phyloP scores from a whole-genome alignment of 1,139 yeast genomes.

The Pneumocystis murina region DNA sequence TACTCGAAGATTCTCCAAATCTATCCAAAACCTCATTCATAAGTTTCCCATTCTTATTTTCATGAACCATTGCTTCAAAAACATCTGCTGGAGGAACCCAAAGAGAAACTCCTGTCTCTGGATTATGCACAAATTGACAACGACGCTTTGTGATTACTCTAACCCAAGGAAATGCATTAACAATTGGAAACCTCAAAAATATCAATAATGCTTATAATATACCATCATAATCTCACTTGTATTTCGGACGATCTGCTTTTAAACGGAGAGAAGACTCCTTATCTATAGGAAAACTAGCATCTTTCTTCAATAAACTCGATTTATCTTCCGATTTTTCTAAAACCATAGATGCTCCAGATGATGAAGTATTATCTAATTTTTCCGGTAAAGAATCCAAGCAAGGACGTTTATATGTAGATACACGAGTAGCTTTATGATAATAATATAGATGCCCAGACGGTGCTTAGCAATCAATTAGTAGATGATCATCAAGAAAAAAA shows the following conservation, averaged over 20 bases:
- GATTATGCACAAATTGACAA: slow-evolving; percentile 31
- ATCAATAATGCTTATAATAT: slow-evolving; percentile 9
- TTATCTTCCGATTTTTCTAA: background rate
- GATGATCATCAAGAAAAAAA: background rate
- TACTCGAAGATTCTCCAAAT: background rate
- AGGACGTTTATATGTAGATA: slow-evolving; percentile 22
- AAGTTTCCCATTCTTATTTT: background rate
- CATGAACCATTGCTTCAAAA: slow-evolving; percentile 18
- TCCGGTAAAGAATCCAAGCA: too few species aligned
- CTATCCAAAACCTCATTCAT: background rate
- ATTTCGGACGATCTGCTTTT: slow-evolving; percentile 14
- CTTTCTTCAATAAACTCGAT: slow-evolving; percentile 8
- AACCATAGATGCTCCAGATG: too few species aligned
- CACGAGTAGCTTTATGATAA: slow-evolving; percentile 20
- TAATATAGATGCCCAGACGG: slow-evolving; percentile 25
- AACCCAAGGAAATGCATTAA: slow-evolving; percentile 25
- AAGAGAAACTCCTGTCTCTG: slow-evolving; percentile 21
- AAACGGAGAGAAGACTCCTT: background rate
- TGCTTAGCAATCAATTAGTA: slow-evolving; percentile 16
- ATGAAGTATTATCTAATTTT: too few species aligned
- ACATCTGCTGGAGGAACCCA: slow-evolving; percentile 30
- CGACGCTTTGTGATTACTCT: slow-evolving; percentile 33
- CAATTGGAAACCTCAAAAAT: slow-evolving; percentile 8
- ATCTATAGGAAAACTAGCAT: slow-evolving; percentile 2
- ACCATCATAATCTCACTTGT: slow-evolving; percentile 15